A percentile compares a stretch with the other conserved stretches of the same genome.
These are phyloP conservation scores for Rickenella mellea DNA, from an alignment of 768 basidiomycete species.

Conservation along the genomic window DNA sequence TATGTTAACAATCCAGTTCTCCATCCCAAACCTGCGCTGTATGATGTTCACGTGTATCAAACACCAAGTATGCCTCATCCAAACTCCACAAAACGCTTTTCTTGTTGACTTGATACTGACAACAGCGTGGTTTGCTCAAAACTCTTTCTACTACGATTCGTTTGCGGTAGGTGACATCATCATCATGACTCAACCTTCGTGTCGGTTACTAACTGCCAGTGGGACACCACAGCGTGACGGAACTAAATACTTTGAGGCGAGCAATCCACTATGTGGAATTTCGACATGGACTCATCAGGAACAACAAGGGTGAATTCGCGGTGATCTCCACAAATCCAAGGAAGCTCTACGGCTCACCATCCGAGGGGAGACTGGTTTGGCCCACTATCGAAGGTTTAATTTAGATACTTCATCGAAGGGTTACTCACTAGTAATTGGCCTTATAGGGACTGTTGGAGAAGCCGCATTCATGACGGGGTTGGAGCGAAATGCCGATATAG, in stretches of 20 bases:
- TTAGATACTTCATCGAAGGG: background rate
- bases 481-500: conserved; percentile 51
- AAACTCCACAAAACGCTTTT: background rate
- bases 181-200: background rate
- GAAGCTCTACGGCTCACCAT: conserved; percentile 35
- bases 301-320: conserved; percentile 47
- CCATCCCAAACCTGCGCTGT: conserved; percentile 38
- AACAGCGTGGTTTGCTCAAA: conserved; percentile 33
- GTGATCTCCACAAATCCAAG: conserved; percentile 44
- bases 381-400: conserved; percentile 44
- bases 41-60: conserved; percentile 53
- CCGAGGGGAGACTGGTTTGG: conserved; percentile 39
- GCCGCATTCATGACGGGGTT: conserved; percentile 64
- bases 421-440: background rate
- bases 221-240: conserved; percentile 57
- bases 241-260: conserved; percentile 46
- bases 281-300: background rate
- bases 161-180: conserved; percentile 22
- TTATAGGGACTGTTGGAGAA: conserved; percentile 44
- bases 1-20: conserved; percentile 33
- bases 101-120: background rate
- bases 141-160: conserved; percentile 41
- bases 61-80: conserved; percentile 39
- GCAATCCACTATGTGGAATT: background rate
- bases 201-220: conserved; percentile 1